These are phyloP conservation scores for Craterostigma plantagineum DNA, from an alignment of 257 asterid genomes.

Conservation along the genomic window DNA sequence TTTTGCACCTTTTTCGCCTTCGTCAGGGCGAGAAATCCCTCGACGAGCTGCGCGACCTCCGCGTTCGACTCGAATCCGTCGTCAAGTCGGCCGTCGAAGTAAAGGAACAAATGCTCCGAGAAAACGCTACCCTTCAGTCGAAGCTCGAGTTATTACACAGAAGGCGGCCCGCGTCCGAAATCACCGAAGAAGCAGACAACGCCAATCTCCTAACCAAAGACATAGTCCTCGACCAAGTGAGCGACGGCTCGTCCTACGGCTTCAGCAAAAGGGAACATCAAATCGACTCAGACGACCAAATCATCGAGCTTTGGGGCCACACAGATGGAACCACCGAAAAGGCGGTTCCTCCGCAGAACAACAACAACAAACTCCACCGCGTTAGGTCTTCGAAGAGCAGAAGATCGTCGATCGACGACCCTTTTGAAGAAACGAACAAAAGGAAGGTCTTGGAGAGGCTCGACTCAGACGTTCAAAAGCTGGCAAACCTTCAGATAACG, in stretches of 20 bases:
- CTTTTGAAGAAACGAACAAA: constrained; percentile 53
- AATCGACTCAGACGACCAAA: constrained; percentile 22
- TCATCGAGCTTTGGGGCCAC: constrained; percentile 35
- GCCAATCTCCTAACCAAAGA: constrained; percentile 57
- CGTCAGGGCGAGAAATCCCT: constrained; percentile 27
- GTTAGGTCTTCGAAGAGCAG: constrained; percentile 23
- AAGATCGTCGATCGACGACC: constrained; percentile 26
- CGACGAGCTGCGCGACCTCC: constrained; percentile 32
- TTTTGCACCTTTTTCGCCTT: too few species aligned
- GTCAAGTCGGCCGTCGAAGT: constrained; percentile 35
- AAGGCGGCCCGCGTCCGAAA: constrained; percentile 34
- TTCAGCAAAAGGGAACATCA: constrained; percentile 37
- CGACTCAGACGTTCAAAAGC: constrained; percentile 69
- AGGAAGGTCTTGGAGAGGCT: constrained; percentile 67
- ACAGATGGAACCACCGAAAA: constrained; percentile 13
- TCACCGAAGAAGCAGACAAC: constrained; percentile 39
- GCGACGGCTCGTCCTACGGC: constrained; percentile 52
- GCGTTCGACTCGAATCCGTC: constrained; percentile 35
- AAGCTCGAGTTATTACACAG: constrained; percentile 60
- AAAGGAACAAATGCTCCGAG: constrained; percentile 36
- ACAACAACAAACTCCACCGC: constrained; percentile 21
- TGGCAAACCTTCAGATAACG: constrained; percentile 74
- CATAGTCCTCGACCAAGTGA: constrained; percentile 77
- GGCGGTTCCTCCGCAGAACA: not conserved
- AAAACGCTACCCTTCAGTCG: constrained; percentile 32